Evolutionary conservation across 495 filamentous ascomycete genomes (phyloP).

Genomic region (Aspergillus heteromorphus): DNA sequence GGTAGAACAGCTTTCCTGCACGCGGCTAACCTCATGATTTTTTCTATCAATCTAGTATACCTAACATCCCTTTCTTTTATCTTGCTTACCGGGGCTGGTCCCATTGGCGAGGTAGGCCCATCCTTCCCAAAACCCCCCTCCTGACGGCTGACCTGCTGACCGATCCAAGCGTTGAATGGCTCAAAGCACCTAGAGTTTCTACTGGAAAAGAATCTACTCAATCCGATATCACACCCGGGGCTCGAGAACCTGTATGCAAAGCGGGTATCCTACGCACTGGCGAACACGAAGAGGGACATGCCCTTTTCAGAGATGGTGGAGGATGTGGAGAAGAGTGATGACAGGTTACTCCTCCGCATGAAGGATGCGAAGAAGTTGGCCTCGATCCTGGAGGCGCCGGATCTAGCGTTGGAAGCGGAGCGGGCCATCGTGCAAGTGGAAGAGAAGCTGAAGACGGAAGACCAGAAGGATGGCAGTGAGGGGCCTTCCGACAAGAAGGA

Average conservation of each 20-base stretch:
- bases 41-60: conserved; percentile 53
- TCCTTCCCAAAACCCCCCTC: not conserved
- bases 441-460: conserved; percentile 51
- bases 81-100: conserved; percentile 73
- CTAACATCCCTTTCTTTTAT: conserved; percentile 98
- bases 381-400: conserved; percentile 67
- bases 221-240: conserved; percentile 52
- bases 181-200: conserved; percentile 83
- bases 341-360: conserved; percentile 53
- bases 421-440: conserved; percentile 85
- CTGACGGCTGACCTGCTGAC: conserved; percentile 7
- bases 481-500: conserved; percentile 21
- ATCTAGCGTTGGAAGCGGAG: conserved; percentile 82
- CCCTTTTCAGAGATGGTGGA: conserved; percentile 33
- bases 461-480: conserved; percentile 20
- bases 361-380: conserved; percentile 59
- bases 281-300: conserved; percentile 16
- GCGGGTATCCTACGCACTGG: conserved; percentile 26
- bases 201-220: conserved; percentile 62
- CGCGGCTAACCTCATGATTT: conserved; percentile 8
- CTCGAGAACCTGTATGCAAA: conserved; percentile 70
- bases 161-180: conserved; percentile 59
- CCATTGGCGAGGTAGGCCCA: conserved; percentile 56
- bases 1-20: not conserved
- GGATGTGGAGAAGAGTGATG: conserved; percentile 46